Evolutionary conservation across 805 yeast species (phyloP).

Genomic region (Pichia californica): DNA sequence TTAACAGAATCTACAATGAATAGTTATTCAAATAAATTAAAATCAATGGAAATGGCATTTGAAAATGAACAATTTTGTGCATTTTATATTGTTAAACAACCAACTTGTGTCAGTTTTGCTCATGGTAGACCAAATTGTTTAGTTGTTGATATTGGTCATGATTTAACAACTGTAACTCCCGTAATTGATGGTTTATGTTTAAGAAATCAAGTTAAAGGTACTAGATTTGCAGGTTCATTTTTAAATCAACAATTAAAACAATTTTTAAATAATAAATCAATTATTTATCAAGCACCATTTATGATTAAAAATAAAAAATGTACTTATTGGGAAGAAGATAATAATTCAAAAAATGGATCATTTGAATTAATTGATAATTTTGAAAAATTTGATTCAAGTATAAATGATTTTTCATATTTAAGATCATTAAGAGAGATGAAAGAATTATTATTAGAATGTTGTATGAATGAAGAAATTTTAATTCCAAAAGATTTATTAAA

Average conservation of each 20-base stretch:
- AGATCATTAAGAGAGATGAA: constrained; percentile 66
- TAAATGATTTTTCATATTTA: constrained; percentile 49
- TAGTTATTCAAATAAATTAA: constrained; percentile 54
- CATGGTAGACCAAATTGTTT: constrained; percentile 83
- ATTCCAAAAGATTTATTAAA: constrained; percentile 24
- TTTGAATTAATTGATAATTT: constrained; percentile 19
- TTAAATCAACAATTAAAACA: constrained; percentile 48
- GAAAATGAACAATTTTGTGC: constrained; percentile 74
- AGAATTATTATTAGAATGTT: constrained; percentile 54
- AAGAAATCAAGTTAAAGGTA: constrained; percentile 60
- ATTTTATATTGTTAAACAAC: constrained; percentile 69
- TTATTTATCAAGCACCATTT: constrained; percentile 41
- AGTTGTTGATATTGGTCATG: constrained; percentile 83
- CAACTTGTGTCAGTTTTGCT: constrained; percentile 86
- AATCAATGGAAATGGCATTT: constrained; percentile 63
- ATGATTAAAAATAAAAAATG: constrained; percentile 41
- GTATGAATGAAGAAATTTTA: constrained; percentile 24
- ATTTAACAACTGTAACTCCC: constrained; percentile 68
- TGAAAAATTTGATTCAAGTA: constrained; percentile 37
- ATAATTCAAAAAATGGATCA: constrained; percentile 14
- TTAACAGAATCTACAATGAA: constrained; percentile 90
- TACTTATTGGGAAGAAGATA: constrained; percentile 24
- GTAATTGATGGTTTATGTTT: constrained; percentile 77
- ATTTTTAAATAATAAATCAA: constrained; percentile 28
- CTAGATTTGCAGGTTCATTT: constrained; percentile 68